A percentile compares a stretch with the other conserved stretches of the same genome.
Conservation (phyloP, 2,329 filamentous ascomycete genomes). For the Phyllosticta citrichinensis region DNA sequence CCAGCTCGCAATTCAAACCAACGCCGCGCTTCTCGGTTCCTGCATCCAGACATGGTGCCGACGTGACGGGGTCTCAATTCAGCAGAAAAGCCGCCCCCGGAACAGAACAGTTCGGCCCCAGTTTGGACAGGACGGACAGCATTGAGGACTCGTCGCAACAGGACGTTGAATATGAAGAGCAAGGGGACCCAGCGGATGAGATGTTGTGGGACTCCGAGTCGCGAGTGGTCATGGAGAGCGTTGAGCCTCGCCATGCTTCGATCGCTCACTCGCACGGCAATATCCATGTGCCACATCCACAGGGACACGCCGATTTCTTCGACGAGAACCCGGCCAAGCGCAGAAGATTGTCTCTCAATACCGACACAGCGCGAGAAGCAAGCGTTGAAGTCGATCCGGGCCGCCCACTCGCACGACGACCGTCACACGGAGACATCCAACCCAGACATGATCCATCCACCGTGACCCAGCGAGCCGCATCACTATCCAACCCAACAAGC, state of each 20-base stretch:
- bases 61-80: not conserved
- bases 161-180: constrained; percentile 1
- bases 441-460: not conserved
- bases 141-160: constrained; percentile 23
- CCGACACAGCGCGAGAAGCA: not conserved
- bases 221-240: not conserved
- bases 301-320: not conserved
- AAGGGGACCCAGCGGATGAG: constrained; percentile 17
- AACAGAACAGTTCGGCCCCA: constrained; percentile 12
- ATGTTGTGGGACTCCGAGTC: constrained; percentile 17
- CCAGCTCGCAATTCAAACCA: constrained; percentile 16
- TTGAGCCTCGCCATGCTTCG: not conserved
- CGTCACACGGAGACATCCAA: not conserved
- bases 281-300: not conserved
- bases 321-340: not conserved
- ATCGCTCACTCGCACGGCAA: not conserved
- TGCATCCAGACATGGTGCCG: not conserved
- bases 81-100: not conserved
- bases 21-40: constrained; percentile 25
- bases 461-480: not conserved
- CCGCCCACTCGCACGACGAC: not conserved
- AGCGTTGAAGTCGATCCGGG: not conserved
- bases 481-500: not conserved
- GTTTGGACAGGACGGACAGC: constrained; percentile 22
- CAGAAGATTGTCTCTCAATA: not conserved